Percentiles rank a stretch among this genome's conserved stretches.
Conservation (phyloP, 768 basidiomycete species). For the Suillus discolor region DNA sequence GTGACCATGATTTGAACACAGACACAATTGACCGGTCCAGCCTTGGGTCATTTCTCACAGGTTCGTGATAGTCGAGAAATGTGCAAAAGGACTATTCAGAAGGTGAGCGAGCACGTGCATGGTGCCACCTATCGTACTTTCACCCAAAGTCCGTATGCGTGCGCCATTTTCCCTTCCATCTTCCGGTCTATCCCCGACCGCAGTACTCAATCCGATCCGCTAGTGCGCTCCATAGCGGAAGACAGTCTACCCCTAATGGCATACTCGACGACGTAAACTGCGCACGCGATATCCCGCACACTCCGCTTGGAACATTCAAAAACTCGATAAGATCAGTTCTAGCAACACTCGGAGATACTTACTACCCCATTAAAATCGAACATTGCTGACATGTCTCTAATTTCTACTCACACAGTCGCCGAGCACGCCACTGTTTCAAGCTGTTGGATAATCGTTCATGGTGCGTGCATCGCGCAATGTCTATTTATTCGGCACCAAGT, state of each 20-base stretch:
- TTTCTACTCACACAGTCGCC: slow-evolving; percentile 38
- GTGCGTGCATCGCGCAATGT: slow-evolving; percentile 36
- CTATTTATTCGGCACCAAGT: not conserved
- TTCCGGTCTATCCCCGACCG: slow-evolving; percentile 25
- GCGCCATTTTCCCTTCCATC: not conserved
- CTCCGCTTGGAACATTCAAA: slow-evolving; percentile 21
- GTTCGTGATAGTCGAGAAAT: not conserved
- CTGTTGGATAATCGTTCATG: slow-evolving; percentile 87
- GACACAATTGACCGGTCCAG: not conserved
- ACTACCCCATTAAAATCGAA: not conserved
- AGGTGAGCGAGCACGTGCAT: not conserved
- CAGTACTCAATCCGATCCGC: not conserved
- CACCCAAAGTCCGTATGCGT: slow-evolving; percentile 14
- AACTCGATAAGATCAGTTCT: not conserved
- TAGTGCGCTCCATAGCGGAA: slow-evolving; percentile 7
- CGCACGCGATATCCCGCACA: slow-evolving; percentile 14
- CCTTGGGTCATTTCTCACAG: not conserved
- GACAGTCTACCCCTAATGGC: slow-evolving; percentile 9
- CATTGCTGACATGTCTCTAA: slow-evolving; percentile 19
- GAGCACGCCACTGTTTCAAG: slow-evolving; percentile 59
- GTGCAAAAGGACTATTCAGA: not conserved
- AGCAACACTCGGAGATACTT: not conserved
- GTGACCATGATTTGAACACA: not conserved
- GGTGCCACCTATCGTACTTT: slow-evolving; percentile 14
- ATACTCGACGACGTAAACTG: slow-evolving; percentile 2